A percentile compares a stretch with the other conserved stretches of the same genome.
Conservation (phyloP, 2,329 filamentous ascomycete genomes). For the Colletotrichum cuscutae region DNA sequence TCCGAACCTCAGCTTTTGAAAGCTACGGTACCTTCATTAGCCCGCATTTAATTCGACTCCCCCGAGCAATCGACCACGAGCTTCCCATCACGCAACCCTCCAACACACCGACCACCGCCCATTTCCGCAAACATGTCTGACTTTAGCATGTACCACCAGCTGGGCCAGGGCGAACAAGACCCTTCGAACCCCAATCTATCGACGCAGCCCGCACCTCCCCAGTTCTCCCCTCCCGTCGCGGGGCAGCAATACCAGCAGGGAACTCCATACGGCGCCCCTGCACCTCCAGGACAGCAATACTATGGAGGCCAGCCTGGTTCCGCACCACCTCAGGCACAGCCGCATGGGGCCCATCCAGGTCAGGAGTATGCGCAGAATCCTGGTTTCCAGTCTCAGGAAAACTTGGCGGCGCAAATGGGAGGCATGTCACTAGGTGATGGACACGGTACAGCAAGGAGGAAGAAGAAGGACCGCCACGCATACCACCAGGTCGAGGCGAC, state of each 20-base stretch:
- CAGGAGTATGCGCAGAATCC: constrained; percentile 44
- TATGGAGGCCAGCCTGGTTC: constrained; percentile 48
- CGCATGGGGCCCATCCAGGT: constrained; percentile 41
- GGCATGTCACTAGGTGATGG: constrained; percentile 75
- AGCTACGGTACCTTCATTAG: constrained; percentile 7
- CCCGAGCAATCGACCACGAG: not conserved
- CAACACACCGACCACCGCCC: not conserved
- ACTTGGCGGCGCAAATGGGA: constrained; percentile 79
- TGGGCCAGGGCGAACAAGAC: constrained; percentile 67
- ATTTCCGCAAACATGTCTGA: constrained; percentile 58
- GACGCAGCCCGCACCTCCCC: constrained; percentile 60
- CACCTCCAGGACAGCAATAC: constrained; percentile 51
- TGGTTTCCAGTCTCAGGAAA: constrained; percentile 54
- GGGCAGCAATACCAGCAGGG: constrained; percentile 64
- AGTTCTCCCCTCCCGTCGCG: constrained; percentile 66
- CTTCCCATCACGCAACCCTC: not conserved
- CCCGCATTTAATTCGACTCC: constrained; percentile 18
- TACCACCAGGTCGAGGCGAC: constrained; percentile 85
- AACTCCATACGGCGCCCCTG: constrained; percentile 49
- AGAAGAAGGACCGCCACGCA: constrained; percentile 96
- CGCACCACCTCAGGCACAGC: constrained; percentile 45
- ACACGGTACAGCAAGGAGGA: constrained; percentile 67
- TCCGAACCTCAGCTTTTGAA: not conserved
- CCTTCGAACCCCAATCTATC: constrained; percentile 64
- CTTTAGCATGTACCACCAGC: constrained; percentile 64